Evolutionary conservation across 106 monocot species (phyloP), one percentile per base, ranked within the genome.

Genomic region (Dioscorea dumetorum): DNA sequence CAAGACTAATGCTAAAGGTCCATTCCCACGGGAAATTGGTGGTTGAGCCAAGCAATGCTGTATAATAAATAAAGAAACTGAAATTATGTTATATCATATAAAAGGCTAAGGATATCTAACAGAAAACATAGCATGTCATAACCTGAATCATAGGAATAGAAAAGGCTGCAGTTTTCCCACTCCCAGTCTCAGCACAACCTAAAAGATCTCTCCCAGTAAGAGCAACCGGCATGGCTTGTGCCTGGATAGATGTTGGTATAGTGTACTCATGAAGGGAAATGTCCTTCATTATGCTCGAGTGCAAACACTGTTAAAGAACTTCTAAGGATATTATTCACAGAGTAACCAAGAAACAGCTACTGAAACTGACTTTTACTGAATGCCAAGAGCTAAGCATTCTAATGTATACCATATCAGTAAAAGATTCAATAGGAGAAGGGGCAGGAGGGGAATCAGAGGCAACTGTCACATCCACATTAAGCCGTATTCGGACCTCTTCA

Each of bases 71-170:
- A 3, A 63, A 66, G 48, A 17, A 11, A 53, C 60, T 68, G 48
- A 5, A 17, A 23, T 59, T 20, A 23, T 23, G 1, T 18, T 59
- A 4, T 7, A 9, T 59, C 59, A 59, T 0, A 59, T 23, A 21
- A 24, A 22, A 22, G 19, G 54, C 9, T 18, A 17, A 32, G 48
- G 24, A 17, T 11, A 12, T 0, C 22, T 24, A 2, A 18, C 51
- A 24, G 10, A 51, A 67, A 33, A n/a, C 10, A 66, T 57, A 41
- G 10, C 10, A 4, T 19, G 9, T 54, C 24, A 24, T 0, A 60
- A 82, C 86, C 81, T 86, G 86, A 73, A 86, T 82, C 86, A 86
- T 86, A 49, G 81, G 86, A 50, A 86, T 82, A 19, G 82, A 23
- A 78, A 81, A 86, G 12, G 86, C 82, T 67, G 86, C 86, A 76